Evolutionary conservation across 306 rosid species (phyloP), one percentile per base, ranked within the genome.

Genomic region (Heteromeles arbutifolia): DNA sequence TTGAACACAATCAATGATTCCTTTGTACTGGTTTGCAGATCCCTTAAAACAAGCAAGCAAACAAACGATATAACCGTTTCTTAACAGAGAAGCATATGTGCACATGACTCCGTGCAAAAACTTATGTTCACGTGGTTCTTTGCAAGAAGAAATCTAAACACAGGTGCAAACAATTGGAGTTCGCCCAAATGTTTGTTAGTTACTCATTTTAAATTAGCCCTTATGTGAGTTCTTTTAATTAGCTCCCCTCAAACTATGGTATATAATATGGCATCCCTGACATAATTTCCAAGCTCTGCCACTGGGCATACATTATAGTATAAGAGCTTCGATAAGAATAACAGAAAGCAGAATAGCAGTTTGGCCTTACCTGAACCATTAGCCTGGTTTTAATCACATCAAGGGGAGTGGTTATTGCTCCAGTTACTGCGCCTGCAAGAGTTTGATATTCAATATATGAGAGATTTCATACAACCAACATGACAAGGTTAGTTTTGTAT

Each of bases 321-420:
- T 4, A 32, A 52, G 28, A 24, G 41, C 53, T 22, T 4, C 37
- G 61, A 61, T 12, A 25, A 21, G 24, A 44, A 65, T 34, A 15
- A 13, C 53, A 54, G 65, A 74, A 70, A 52, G 59, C 37, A 15
- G 70, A 19, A 78, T 18, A 78, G 65, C 58, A 57, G 22, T 74
- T 69, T 77, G 73, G 61, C 59, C 83, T 74, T 81, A 92, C 97
- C 91, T 90, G 98, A 86, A 92, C 79, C 98, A 92, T 94, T 58
- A 94, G 76, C 85, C 97, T 86, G 44, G 98, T 94, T 87, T 94
- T 94, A 69, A 94, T 92, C 76, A 94, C 98, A 82, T 90, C 98
- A 70, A 94, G 98, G 21, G 98, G 98, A 21, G 96, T 92, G 34
- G 97, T 92, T 82, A 90, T 83, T 65, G 97, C 98, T 80, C 97